A percentile compares a stretch with the other conserved stretches of the same genome.
Evolutionary conservation across 2,329 filamentous ascomycete genomes (phyloP).

Genomic region (Aspergillus japonicus): DNA sequence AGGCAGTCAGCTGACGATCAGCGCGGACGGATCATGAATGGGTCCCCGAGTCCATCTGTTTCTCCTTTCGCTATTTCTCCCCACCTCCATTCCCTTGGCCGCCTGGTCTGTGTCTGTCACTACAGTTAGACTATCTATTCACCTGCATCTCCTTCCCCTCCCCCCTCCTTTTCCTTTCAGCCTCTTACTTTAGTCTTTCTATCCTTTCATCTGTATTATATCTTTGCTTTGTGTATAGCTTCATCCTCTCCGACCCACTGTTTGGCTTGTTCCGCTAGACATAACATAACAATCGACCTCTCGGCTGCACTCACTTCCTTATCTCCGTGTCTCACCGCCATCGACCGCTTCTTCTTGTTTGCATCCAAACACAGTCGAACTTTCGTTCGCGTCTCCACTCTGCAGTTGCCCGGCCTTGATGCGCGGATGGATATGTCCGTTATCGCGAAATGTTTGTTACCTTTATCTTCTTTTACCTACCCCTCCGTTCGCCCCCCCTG

Average conservation of each 20-base stretch:
- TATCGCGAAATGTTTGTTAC: neutral
- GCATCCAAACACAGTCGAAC: neutral
- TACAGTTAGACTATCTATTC: neutral
- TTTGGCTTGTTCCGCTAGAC: neutral
- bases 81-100: too few species aligned
- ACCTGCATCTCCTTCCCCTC: neutral
- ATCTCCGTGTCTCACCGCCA: neutral
- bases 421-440: constrained; percentile 3
- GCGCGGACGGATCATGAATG: neutral
- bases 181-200: neutral
- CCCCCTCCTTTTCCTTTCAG: neutral
- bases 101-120: neutral
- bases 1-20: neutral
- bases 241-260: neutral
- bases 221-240: neutral
- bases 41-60: neutral
- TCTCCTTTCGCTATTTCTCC: neutral
- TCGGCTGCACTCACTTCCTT: neutral
- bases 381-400: constrained; percentile 1
- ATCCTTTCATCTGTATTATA: neutral
- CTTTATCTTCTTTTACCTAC: neutral
- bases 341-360: neutral
- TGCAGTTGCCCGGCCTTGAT: neutral
- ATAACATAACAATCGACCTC: too few species aligned
- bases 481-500: neutral